Conservation (phyloP, 108 stramenopile genomes). For the Schizochytrium sp. region DNA sequence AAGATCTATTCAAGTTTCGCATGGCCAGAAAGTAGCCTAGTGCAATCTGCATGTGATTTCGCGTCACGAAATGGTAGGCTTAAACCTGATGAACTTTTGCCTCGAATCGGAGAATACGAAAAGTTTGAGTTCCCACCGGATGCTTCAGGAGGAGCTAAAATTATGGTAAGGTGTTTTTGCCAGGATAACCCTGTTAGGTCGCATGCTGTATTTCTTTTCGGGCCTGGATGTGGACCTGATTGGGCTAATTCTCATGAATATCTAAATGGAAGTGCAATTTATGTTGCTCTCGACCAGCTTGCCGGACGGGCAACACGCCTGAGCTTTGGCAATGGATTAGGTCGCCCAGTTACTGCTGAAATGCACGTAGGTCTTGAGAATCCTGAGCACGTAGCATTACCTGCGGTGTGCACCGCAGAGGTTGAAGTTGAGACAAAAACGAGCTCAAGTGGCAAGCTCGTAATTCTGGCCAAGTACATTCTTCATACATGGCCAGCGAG, state of each 20-base stretch:
- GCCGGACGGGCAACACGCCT: conserved; percentile 5
- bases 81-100: conserved; percentile 1
- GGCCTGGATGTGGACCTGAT: neutral
- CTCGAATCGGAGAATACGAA: neutral
- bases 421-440: neutral
- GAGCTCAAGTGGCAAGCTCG: conserved; percentile 1
- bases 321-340: neutral
- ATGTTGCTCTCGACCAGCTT: conserved; percentile 25
- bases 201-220: neutral
- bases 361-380: neutral
- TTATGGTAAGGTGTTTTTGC: neutral
- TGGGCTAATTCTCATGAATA: neutral
- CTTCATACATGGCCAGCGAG: neutral
- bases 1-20: neutral
- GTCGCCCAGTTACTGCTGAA: conserved; percentile 7
- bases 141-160: neutral
- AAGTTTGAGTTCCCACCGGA: conserved; percentile 39
- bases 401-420: neutral
- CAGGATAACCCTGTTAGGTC: neutral
- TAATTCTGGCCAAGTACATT: neutral
- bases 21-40: neutral
- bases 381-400: neutral
- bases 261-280: neutral
- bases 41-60: neutral
- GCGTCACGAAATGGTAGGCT: neutral